Base-by-base conservation (phyloP, 2,329 filamentous ascomycete genomes). In the Paradendryphiella salina region DNA sequence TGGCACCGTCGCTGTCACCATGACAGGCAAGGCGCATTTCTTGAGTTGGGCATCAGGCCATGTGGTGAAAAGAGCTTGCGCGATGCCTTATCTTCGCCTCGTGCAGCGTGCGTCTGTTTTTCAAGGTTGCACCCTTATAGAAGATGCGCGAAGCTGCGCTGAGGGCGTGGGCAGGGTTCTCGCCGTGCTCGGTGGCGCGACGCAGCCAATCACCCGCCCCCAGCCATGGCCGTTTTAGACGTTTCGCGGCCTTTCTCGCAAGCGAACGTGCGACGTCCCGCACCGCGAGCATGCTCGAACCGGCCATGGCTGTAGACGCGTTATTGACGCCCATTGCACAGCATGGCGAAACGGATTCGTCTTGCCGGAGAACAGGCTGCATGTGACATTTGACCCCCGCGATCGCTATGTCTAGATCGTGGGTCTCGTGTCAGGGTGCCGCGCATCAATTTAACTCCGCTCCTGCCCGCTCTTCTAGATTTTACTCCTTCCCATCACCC, bases 371-470 rank as follows among this genome's bases (percentile, higher is more conserved):
- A 35, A 33, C n/a, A 17, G 36, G 38, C 35, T 34, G 44, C 44
- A 51, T 48, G 44, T 53, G 47, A 50, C 57, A 58, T 50, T 54
- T 50, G 40, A 49, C 43, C 44, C 41, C 54, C 51, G 45, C 42
- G 26, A 48, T 52, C 44, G 48, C 42, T 37, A 29, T 48, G 50
- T 43, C 56, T 39, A 59, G 54, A 41, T 51, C 48, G 40, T 46
- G 47, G 43, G 58, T 50, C 54, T 47, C 45, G 49, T 58, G 56
- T 57, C 56, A 50, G 52, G 52, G 46, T 45, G 5, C 21, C 18
- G 37, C 28, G 49, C 41, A 46, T 48, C 48, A 54, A 59, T 54
- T 54, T 52, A 54, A 58, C 34, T 40, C 52, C 31, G 52, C 28
- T 35, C 34, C 48, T 52, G 50, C 53, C 45, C 54, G 47, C 50